A percentile compares a stretch with the other conserved stretches of the same genome.
Evolutionary conservation across 148 eudicot genomes (phyloP).

Genomic region (Silene latifolia): DNA sequence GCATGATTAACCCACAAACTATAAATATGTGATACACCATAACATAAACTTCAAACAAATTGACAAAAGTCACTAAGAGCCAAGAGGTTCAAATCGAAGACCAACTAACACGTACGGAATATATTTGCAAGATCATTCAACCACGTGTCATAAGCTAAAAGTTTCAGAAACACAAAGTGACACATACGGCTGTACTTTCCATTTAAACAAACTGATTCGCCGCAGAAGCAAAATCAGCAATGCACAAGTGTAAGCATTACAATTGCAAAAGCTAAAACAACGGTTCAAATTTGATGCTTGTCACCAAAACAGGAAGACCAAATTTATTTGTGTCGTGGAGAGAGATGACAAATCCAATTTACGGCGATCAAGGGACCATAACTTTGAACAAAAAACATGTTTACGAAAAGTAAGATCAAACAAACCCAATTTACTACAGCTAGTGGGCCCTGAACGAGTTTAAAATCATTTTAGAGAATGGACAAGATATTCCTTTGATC

Average conservation of each 20-base stretch:
- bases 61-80: not conserved
- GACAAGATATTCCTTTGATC: not conserved
- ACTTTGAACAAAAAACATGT: not conserved
- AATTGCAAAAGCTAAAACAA: not conserved
- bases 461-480: not conserved
- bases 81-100: not conserved
- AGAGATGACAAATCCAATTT: not conserved
- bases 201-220: not conserved
- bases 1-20: not conserved
- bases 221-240: not conserved
- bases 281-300: not conserved
- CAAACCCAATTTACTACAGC: not conserved
- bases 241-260: not conserved
- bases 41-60: not conserved
- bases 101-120: not conserved
- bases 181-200: not conserved
- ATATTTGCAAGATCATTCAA: not conserved
- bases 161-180: conserved; percentile 1
- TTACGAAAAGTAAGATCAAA: not conserved
- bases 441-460: not conserved
- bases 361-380: not conserved
- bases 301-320: not conserved
- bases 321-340: not conserved
- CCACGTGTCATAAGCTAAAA: not conserved
- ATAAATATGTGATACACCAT: not conserved